Conservation (phyloP, 164 flowering plant species). For the Chimonanthus praecox region DNA sequence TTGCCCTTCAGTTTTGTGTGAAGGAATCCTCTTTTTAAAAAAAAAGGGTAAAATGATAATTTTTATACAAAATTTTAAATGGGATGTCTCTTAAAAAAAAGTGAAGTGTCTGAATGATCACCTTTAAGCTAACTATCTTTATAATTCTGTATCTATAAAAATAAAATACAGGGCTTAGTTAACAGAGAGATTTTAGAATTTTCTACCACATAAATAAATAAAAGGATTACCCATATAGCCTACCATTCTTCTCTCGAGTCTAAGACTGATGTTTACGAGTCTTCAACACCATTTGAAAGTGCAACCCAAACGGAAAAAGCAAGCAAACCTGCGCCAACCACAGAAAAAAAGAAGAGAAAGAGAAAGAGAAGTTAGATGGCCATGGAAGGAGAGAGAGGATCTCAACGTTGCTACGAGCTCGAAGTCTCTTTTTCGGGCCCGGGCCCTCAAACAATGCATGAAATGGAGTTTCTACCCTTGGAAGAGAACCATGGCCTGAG, state of each 20-base stretch:
- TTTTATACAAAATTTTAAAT: no score
- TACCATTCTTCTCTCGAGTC: background rate
- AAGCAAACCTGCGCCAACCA: background rate
- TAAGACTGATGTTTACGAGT: background rate
- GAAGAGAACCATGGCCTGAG: constrained; percentile 47
- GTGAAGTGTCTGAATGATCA: no score
- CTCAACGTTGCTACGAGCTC: constrained; percentile 22
- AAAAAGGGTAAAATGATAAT: no score
- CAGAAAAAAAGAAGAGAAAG: background rate
- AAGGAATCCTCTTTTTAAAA: no score
- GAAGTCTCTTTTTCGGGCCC: constrained; percentile 29
- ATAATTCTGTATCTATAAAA: background rate
- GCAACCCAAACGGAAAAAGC: background rate
- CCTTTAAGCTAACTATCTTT: no score
- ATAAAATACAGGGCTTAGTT: background rate
- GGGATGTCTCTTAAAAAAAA: no score
- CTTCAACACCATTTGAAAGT: background rate
- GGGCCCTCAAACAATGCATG: constrained; percentile 22
- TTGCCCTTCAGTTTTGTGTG: no score
- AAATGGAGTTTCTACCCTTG: constrained; percentile 54
- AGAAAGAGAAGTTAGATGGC: background rate
- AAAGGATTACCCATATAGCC: background rate
- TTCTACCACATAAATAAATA: no score
- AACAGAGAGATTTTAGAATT: no score
- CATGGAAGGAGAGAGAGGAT: constrained; percentile 24